These are phyloP conservation scores for Teunomyces atbi DNA, from an alignment of 805 yeast genomes.

Conservation along the genomic window DNA sequence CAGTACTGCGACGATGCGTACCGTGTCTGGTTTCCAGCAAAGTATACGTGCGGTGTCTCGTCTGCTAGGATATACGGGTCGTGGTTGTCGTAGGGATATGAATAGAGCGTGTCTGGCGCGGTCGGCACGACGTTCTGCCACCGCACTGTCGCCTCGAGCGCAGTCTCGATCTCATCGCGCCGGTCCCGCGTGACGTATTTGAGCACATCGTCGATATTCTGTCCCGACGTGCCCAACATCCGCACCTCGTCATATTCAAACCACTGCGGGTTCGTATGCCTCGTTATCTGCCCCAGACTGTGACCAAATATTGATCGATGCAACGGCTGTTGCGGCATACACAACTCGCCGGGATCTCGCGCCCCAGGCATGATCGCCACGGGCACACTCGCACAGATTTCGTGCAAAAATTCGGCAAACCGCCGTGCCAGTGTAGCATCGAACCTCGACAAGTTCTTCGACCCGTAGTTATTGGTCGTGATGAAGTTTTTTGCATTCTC, in stretches of 20 bases:
- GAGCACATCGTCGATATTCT: slow-evolving; percentile 73
- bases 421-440: slow-evolving; percentile 46
- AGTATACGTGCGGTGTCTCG: slow-evolving; percentile 82
- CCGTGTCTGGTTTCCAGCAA: slow-evolving; percentile 78
- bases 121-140: slow-evolving; percentile 94
- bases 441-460: slow-evolving; percentile 53
- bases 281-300: slow-evolving; percentile 19
- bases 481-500: slow-evolving; percentile 28
- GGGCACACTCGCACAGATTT: slow-evolving; percentile 58
- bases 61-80: slow-evolving; percentile 77
- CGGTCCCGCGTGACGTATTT: slow-evolving; percentile 44
- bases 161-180: slow-evolving; percentile 51
- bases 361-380: slow-evolving; percentile 83
- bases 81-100: slow-evolving; percentile 71
- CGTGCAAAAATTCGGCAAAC: slow-evolving; percentile 60
- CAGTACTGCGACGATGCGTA: slow-evolving; percentile 44
- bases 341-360: slow-evolving; percentile 78
- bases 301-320: slow-evolving; percentile 66
- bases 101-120: slow-evolving; percentile 92
- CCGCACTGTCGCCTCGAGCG: slow-evolving; percentile 36
- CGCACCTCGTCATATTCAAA: slow-evolving; percentile 46
- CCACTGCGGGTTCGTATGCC: slow-evolving; percentile 68
- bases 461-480: slow-evolving; percentile 47
- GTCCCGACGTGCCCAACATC: slow-evolving; percentile 78
- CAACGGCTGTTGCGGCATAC: slow-evolving; percentile 89